Conservation (phyloP, 129 eudicot species). For the Saposhnikovia divaricata region DNA sequence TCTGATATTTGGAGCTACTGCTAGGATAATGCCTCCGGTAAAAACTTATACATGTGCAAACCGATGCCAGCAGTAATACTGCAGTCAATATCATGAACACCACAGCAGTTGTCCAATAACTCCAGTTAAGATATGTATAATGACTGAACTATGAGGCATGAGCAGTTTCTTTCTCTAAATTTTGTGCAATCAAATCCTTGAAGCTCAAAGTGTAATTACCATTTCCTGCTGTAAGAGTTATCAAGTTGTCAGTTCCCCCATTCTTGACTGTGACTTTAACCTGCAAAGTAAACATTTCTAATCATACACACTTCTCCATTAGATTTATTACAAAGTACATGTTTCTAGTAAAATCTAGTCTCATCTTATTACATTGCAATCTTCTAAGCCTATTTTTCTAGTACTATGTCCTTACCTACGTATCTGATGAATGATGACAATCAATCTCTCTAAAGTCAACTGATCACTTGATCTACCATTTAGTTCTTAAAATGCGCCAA, state of each 20-base stretch:
- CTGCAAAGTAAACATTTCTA: slow-evolving; percentile 29
- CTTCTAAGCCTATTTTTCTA: not conserved
- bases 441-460: not conserved
- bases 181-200: slow-evolving; percentile 36
- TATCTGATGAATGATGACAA: not conserved
- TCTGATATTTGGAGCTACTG: slow-evolving; percentile 47
- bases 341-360: too few species aligned
- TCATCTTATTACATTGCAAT: not conserved
- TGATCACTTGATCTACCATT: not conserved
- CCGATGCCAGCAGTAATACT: slow-evolving; percentile 29
- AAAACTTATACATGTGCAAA: slow-evolving; percentile 27
- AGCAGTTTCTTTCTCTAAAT: slow-evolving; percentile 25
- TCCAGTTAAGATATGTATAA: slow-evolving; percentile 22
- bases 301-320: not conserved
- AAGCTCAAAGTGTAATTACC: slow-evolving; percentile 64
- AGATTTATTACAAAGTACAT: not conserved
- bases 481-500: not conserved
- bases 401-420: not conserved
- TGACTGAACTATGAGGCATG: slow-evolving; percentile 25
- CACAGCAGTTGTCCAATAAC: slow-evolving; percentile 22
- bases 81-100: slow-evolving; percentile 39
- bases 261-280: slow-evolving; percentile 54
- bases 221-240: slow-evolving; percentile 39
- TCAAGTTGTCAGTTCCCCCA: slow-evolving; percentile 40
- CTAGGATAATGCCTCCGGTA: slow-evolving; percentile 25